Evolutionary conservation across 257 asterid genomes (phyloP).

Genomic region (Ophiorrhiza pumila): DNA sequence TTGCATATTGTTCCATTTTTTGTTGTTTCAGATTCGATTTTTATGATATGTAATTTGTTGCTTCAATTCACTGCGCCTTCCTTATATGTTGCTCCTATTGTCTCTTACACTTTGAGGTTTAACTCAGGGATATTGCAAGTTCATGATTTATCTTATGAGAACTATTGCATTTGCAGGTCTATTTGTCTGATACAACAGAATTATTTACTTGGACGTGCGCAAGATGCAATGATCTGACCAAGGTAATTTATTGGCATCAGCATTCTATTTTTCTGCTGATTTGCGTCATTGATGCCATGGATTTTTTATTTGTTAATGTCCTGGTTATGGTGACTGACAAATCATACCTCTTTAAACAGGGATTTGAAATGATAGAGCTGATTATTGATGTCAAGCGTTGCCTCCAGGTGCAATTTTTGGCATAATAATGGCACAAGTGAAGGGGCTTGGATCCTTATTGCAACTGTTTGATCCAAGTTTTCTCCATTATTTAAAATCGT

Average conservation of each 20-base stretch:
- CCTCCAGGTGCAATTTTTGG: constrained; percentile 59
- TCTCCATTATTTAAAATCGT: background rate
- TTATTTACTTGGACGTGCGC: constrained; percentile 96
- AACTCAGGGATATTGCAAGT: background rate
- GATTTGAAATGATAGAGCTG: constrained; percentile 83
- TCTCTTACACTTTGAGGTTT: constrained; percentile 8
- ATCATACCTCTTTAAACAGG: constrained; percentile 46
- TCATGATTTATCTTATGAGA: background rate
- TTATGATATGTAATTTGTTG: background rate
- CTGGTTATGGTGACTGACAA: constrained; percentile 10
- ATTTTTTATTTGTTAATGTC: constrained; percentile 10
- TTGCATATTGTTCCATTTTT: background rate
- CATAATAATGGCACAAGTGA: background rate
- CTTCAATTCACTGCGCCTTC: background rate
- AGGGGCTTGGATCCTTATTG: background rate
- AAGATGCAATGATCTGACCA: constrained; percentile 73
- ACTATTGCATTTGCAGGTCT: constrained; percentile 58
- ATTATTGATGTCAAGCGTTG: constrained; percentile 82
- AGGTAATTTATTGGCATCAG: constrained; percentile 40
- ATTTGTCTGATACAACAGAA: constrained; percentile 78
- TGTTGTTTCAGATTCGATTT: background rate
- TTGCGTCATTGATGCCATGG: background rate
- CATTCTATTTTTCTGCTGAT: constrained; percentile 2
- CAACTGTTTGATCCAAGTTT: constrained; percentile 3
- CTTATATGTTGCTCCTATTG: background rate